Evolutionary conservation across 306 rosid genomes (phyloP), one percentile per base, ranked within the genome.

Genomic region (Ormosia emarginata): DNA sequence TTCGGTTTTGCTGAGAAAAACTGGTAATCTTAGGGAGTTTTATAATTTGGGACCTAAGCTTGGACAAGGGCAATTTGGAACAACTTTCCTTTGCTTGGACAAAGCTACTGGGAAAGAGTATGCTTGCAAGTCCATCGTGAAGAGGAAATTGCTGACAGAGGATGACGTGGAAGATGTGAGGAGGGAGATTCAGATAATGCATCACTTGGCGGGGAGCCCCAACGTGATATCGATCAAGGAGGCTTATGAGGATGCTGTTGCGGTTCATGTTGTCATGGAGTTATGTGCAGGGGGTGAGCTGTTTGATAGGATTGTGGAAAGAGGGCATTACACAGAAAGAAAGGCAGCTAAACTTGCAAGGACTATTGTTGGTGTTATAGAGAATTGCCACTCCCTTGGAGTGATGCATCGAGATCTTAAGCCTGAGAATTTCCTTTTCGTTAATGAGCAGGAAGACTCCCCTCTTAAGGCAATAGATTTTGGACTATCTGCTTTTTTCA

Each of bases 331-430:
- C 82, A 79, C 94, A 0, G 99, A 95, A 74, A 88, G 87, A 81
- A 88, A 89, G 82, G 99, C 99, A 7, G 98, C 99, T 29, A 82
- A 79, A 15, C 84, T 95, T 34, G 88, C 92, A 8, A 86, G 91
- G 88, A 92, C 90, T 50, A 85, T 95, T 5, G 92, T 93, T 57
- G 93, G 94, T 66, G 97, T 91, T 12, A 85, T 93, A 70, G 91
- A 95, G 81, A 86, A 93, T n/a, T 95, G 99, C 78, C 99, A 95
- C 81, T 83, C 97, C 68, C 88, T 93, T 36, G 98, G 99, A 41
- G 99, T 95, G 10, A 95, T 95, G 99, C 99, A 95, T 72, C 90
- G 99, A 1, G 98, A 95, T 80, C 97, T 95, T 55, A 95, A 95
- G 86, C 98, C 98, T 0, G 98, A 95, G 88, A 95, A 93, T 72